These are phyloP conservation scores for Noccaea caerulescens DNA, from an alignment of 345 rosid genomes.

Conservation along the genomic window DNA sequence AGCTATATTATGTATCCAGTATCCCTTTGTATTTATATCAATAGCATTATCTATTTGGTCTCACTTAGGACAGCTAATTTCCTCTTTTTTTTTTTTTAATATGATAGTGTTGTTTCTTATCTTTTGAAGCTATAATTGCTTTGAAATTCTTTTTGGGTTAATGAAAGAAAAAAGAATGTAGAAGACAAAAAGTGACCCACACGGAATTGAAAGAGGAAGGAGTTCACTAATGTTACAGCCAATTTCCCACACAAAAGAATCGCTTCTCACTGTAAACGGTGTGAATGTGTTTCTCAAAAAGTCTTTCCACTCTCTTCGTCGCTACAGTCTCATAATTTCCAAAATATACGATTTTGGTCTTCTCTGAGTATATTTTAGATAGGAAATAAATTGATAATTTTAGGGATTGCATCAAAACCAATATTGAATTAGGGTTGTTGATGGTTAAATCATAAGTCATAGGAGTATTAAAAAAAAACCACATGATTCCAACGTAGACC, in stretches of 20 bases:
- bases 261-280: conserved; percentile 18
- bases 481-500: background rate
- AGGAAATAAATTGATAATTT: background rate
- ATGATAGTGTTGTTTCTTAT: background rate
- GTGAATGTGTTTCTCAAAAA: conserved; percentile 32
- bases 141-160: conserved; percentile 7
- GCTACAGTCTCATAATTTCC: conserved; percentile 2
- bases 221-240: conserved; percentile 29
- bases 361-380: background rate
- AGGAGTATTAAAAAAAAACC: too few species aligned
- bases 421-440: background rate
- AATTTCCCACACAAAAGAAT: conserved; percentile 31
- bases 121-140: conserved; percentile 24
- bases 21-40: background rate
- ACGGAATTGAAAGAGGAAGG: conserved; percentile 33
- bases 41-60: conserved; percentile 8
- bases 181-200: conserved; percentile 36
- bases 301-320: conserved; percentile 11
- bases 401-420: background rate
- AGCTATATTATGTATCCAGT: background rate
- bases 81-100: background rate
- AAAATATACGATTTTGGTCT: background rate
- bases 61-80: conserved; percentile 14
- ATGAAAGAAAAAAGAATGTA: conserved; percentile 7
- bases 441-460: background rate